These are phyloP conservation scores for Trichocomaceae sp. DNA, from an alignment of 2,329 filamentous ascomycete species.

Conservation along the genomic window DNA sequence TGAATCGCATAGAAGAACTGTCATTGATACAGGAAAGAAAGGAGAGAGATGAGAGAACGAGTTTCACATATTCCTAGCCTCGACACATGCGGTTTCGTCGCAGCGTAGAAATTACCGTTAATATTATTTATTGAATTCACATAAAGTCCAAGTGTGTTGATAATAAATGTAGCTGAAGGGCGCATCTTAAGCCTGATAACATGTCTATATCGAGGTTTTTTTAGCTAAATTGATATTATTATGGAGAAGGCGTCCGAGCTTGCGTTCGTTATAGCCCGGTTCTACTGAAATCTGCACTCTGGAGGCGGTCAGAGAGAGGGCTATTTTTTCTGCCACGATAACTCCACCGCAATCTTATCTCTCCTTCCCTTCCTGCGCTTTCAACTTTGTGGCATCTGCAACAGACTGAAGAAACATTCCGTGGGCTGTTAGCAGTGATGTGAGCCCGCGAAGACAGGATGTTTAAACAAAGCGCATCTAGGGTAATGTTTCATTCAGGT, in stretches of 20 bases:
- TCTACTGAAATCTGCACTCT: no score
- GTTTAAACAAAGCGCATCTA: not conserved
- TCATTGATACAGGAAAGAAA: constrained; percentile 42
- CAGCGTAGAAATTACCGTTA: not conserved
- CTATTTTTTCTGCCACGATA: not conserved
- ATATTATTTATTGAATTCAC: not conserved
- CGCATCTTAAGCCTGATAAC: no score
- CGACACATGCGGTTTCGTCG: not conserved
- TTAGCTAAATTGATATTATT: no score
- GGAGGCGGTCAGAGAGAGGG: not conserved
- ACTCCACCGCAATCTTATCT: not conserved
- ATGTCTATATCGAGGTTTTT: no score
- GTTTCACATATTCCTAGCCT: not conserved
- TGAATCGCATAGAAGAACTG: not conserved
- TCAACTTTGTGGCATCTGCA: not conserved
- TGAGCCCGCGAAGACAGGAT: not conserved
- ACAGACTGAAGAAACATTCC: not conserved
- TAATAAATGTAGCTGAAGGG: no score
- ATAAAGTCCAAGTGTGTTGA: not conserved
- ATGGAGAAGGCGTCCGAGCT: no score
- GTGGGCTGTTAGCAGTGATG: not conserved
- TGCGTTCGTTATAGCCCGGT: no score
- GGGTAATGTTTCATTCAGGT: not conserved
- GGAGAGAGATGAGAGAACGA: not conserved
- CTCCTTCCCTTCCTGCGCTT: not conserved